Percentiles rank a stretch among this genome's conserved stretches.
Conservation (phyloP, 2,329 filamentous ascomycete genomes). For the Rutstroemia sp. region DNA sequence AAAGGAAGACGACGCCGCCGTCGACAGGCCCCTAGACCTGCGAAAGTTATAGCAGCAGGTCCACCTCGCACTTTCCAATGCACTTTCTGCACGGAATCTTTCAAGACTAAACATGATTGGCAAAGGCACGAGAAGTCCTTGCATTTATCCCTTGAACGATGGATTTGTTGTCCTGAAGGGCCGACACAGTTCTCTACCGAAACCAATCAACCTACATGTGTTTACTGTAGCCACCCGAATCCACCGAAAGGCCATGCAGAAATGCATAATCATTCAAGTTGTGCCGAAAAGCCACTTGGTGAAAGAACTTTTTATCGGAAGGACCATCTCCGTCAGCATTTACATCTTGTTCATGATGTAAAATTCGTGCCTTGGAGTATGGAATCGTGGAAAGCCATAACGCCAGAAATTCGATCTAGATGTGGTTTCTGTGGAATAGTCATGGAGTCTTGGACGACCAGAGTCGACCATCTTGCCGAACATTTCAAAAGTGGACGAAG, state of each 20-base stretch:
- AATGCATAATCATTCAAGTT: conserved; percentile 53
- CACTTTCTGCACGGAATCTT: conserved; percentile 62
- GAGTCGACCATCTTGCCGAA: conserved; percentile 58
- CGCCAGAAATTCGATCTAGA: conserved; percentile 53
- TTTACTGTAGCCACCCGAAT: conserved; percentile 51
- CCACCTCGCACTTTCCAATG: conserved; percentile 46
- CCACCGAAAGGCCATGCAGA: conserved; percentile 51
- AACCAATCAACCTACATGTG: conserved; percentile 49
- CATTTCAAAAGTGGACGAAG: conserved; percentile 60
- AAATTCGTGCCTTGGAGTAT: conserved; percentile 59
- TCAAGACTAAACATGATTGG: conserved; percentile 63
- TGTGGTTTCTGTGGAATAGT: conserved; percentile 59
- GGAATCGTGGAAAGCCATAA: conserved; percentile 54
- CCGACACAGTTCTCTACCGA: conserved; percentile 49
- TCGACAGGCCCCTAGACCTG: conserved; percentile 30
- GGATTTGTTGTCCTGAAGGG: conserved; percentile 56
- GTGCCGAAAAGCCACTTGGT: conserved; percentile 54
- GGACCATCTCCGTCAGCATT: conserved; percentile 59
- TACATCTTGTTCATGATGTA: conserved; percentile 51
- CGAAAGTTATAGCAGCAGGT: conserved; percentile 39
- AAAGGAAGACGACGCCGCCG: conserved; percentile 26
- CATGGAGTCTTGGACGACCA: conserved; percentile 53
- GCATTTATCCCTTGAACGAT: conserved; percentile 57
- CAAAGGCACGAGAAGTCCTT: conserved; percentile 63
- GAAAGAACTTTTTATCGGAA: conserved; percentile 62